Conservation (phyloP, 192 early-diverging fungal genomes). For the Coemansia asiatica region DNA sequence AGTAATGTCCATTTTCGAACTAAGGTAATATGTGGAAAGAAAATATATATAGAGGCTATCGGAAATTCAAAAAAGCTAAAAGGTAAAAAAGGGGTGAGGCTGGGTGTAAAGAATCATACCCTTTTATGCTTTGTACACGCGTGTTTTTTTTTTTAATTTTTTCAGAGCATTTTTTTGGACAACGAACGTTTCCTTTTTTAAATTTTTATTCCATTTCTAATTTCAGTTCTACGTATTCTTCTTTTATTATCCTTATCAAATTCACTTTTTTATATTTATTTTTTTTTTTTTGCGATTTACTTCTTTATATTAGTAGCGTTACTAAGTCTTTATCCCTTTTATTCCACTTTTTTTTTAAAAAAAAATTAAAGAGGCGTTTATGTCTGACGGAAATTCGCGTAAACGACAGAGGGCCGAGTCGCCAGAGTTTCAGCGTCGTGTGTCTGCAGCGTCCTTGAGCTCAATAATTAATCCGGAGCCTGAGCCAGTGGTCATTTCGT, state of each 20-base stretch:
- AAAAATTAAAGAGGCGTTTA: neutral
- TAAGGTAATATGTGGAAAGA: neutral
- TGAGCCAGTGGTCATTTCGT: conserved; percentile 18
- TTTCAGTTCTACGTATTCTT: neutral
- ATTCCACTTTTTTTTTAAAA: too few relatives aligned
- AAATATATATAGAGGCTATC: neutral
- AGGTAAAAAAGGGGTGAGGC: neutral
- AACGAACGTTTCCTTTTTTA: neutral
- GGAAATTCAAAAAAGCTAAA: neutral
- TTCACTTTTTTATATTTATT: conserved; percentile 2
- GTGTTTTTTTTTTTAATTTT: neutral
- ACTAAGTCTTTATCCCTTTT: too few relatives aligned
- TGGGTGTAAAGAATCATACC: neutral
- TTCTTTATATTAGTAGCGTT: too few relatives aligned
- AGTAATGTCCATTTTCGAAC: conserved; percentile 29
- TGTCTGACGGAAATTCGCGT: conserved; percentile 21
- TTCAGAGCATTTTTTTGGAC: neutral
- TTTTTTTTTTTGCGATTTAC: neutral
- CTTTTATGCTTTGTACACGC: neutral
- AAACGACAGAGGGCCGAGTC: conserved; percentile 44
- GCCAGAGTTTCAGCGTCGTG: conserved; percentile 37
- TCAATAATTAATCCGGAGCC: conserved; percentile 49
- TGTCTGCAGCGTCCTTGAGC: conserved; percentile 50
- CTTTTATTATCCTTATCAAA: too few relatives aligned
- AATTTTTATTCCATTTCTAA: neutral